Conservation (phyloP, 176 grass and related monocot genomes). For the Phragmites australis region DNA sequence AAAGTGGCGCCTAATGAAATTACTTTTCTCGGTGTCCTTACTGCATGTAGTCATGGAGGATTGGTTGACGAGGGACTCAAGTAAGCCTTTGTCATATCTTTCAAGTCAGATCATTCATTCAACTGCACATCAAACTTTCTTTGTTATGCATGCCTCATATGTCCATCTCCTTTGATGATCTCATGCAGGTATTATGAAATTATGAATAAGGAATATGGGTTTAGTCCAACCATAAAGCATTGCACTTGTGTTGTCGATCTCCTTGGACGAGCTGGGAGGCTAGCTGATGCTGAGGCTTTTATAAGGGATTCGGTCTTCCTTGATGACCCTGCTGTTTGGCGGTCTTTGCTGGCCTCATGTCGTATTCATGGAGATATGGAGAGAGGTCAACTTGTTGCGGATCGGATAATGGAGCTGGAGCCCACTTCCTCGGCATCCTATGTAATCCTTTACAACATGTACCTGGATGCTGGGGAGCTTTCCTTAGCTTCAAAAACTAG, state of each 20-base stretch:
- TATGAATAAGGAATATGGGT: slow-evolving; percentile 52
- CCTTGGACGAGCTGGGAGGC: slow-evolving; percentile 68
- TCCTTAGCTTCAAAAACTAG: slow-evolving; percentile 53
- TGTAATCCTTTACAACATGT: slow-evolving; percentile 68
- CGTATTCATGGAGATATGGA: slow-evolving; percentile 60
- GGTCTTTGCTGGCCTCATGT: slow-evolving; percentile 65
- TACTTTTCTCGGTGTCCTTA: slow-evolving; percentile 75
- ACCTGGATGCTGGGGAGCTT: slow-evolving; percentile 55
- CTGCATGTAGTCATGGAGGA: slow-evolving; percentile 81
- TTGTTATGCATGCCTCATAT: slow-evolving; percentile 9
- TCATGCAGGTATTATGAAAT: slow-evolving; percentile 61
- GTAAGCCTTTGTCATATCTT: slow-evolving; percentile 25
- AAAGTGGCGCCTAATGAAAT: slow-evolving; percentile 61
- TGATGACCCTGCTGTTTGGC: slow-evolving; percentile 53
- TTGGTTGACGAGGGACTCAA: slow-evolving; percentile 73
- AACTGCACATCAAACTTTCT: neutral
- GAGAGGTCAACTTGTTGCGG: slow-evolving; percentile 46
- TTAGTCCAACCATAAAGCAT: slow-evolving; percentile 63
- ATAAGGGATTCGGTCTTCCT: slow-evolving; percentile 52
- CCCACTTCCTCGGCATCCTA: slow-evolving; percentile 59
- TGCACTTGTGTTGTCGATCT: slow-evolving; percentile 73
- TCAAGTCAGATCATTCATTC: neutral
- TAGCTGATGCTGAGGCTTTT: slow-evolving; percentile 65
- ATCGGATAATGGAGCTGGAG: slow-evolving; percentile 61
- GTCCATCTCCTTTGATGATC: neutral